Evolutionary conservation across 352 stramenopile genomes (phyloP), one percentile per base, ranked within the genome.

Genomic region (Globisporangium alternatum): DNA sequence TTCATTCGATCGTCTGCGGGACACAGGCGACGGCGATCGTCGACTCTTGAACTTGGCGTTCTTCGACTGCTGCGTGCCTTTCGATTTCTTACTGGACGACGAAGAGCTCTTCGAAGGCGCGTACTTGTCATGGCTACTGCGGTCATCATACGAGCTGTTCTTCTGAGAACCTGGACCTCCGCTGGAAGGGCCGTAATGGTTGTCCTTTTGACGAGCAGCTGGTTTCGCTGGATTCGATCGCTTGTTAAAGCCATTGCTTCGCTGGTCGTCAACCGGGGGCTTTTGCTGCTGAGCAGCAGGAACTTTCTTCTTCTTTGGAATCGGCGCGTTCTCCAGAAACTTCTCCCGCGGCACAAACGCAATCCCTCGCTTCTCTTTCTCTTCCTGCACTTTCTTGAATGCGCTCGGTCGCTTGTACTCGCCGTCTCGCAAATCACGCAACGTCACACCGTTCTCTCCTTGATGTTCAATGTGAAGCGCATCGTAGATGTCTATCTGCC

Each of bases 401-500:
- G 57, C 66, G 64, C 43, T 86, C 19, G 79, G 73, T n/a, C 79
- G 77, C 60, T 88, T 88, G 69, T 71, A 83, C 48, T 57, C 60
- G 43, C 68, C 56, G 33, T 68, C 61, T 4, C 67, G 57, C 12
- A 70, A 67, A 25, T 86, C 75, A 5, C 69, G 64, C 57, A 64
- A 62, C 35, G 70, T 69, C 31, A 64, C 52, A n/a, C 57, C 54
- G 57, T 67, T 76, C 45, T 82, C 75, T 47, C 77, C 39, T 39
- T 31, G 56, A 22, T 56, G 60, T 12, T 85, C 74, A n/a, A 88
- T 65, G 49, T 80, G 67, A 31, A 88, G 65, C 37, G 79, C 79
- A 48, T 85, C 75, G 69, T 86, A 85, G 64, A 88, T 73, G 74
- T 76, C 80, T 21, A 88, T 74, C 64, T 88, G 79, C 51, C 65